Conservation (phyloP, 2,329 filamentous ascomycete genomes). For the Knoxdaviesia capensis region DNA sequence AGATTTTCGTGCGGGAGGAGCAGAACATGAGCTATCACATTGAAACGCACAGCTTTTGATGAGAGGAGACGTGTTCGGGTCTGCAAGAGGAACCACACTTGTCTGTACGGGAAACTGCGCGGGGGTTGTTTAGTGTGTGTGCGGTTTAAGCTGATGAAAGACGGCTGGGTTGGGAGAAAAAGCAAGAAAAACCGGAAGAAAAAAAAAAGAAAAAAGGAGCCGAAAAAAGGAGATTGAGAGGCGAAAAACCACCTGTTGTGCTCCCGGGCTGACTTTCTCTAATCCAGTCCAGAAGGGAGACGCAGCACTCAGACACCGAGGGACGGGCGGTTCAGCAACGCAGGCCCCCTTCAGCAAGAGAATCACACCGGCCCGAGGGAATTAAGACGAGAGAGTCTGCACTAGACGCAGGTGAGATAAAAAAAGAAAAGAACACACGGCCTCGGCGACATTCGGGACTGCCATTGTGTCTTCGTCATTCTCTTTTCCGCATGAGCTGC, state of each 20-base stretch:
- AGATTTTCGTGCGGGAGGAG: neutral
- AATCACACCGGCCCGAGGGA: neutral
- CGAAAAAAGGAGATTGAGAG: neutral
- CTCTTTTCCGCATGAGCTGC: too few relatives aligned
- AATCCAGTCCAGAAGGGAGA: neutral
- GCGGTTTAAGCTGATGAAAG: neutral
- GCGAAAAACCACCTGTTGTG: neutral
- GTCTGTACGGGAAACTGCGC: too few relatives aligned
- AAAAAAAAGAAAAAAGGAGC: neutral
- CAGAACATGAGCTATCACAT: neutral
- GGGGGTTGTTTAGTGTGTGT: neutral
- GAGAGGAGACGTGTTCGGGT: neutral
- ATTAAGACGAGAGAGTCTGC: neutral
- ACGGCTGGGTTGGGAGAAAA: neutral
- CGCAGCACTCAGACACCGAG: neutral
- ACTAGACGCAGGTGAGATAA: neutral
- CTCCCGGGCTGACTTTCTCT: too few relatives aligned
- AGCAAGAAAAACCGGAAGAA: neutral
- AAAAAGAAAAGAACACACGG: neutral
- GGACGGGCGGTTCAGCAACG: neutral
- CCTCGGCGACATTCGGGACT: too few relatives aligned
- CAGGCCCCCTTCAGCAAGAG: neutral
- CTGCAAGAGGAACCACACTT: neutral
- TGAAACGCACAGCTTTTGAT: neutral
- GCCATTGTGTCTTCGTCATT: too few relatives aligned